Percentiles rank a stretch among this genome's conserved stretches.
Conservation (phyloP, 2,329 filamentous ascomycete genomes). For the Penicillium fuscoglaucum region DNA sequence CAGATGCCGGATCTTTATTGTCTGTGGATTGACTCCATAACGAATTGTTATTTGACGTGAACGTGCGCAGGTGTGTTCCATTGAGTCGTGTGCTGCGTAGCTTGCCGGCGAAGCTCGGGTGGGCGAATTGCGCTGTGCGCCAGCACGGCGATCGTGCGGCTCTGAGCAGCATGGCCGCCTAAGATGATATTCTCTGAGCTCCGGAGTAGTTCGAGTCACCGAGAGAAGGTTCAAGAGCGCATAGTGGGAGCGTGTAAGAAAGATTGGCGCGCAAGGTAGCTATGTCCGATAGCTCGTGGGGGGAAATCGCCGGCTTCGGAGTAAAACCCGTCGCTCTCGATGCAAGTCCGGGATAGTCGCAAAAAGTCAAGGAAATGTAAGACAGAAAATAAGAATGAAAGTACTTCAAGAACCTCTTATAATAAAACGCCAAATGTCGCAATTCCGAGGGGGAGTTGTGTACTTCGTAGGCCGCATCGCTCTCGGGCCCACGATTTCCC, state of each 20-base stretch:
- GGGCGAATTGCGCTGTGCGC: conserved; percentile 33
- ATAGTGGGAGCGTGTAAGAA: conserved; percentile 23
- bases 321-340: conserved; percentile 20
- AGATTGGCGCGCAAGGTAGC: conserved; percentile 16
- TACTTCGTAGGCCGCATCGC: conserved; percentile 13
- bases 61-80: conserved; percentile 31
- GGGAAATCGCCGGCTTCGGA: conserved; percentile 39
- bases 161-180: conserved; percentile 40
- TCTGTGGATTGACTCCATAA: conserved; percentile 27
- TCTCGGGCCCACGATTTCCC: conserved; percentile 29
- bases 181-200: background rate
- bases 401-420: background rate
- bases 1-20: conserved; percentile 15
- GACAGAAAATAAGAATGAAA: background rate
- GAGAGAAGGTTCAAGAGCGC: conserved; percentile 22
- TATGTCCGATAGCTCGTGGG: conserved; percentile 24
- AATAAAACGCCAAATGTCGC: conserved; percentile 23
- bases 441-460: conserved; percentile 25
- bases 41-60: conserved; percentile 27
- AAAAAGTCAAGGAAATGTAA: background rate
- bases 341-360: background rate
- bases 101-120: conserved; percentile 27
- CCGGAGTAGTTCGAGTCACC: background rate
- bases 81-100: conserved; percentile 26
- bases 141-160: conserved; percentile 38